Conservation (phyloP, 371 early-diverging fungal species). For the Funneliformis caledonium region DNA sequence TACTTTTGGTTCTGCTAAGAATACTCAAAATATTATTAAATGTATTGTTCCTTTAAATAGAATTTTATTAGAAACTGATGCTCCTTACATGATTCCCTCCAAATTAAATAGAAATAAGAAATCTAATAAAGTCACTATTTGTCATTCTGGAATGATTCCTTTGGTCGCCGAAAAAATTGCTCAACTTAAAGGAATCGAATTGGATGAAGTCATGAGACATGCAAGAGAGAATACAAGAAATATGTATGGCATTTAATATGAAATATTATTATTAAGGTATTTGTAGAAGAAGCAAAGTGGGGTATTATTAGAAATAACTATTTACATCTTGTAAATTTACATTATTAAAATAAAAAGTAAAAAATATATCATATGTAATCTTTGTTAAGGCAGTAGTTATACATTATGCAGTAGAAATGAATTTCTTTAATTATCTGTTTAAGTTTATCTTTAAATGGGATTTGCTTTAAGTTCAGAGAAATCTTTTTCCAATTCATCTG, state of each 20-base stretch:
- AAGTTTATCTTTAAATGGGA: not conserved
- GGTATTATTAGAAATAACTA: not conserved
- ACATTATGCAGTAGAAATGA: not conserved
- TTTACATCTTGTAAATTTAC: not conserved
- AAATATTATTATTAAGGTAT: not conserved
- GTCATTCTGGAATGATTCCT: constrained; percentile 42
- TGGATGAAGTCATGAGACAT: constrained; percentile 23
- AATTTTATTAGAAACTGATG: constrained; percentile 38
- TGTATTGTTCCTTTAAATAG: constrained; percentile 14
- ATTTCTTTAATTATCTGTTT: not conserved
- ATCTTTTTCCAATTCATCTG: constrained; percentile 1
- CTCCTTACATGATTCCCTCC: constrained; percentile 36
- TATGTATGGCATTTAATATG: constrained; percentile 39
- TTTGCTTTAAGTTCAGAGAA: not conserved
- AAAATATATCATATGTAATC: not conserved
- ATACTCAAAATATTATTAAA: constrained; percentile 31
- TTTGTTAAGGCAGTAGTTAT: not conserved
- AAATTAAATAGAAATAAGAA: constrained; percentile 36
- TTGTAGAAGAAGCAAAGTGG: not conserved
- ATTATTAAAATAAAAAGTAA: not conserved
- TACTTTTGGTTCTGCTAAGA: constrained; percentile 35
- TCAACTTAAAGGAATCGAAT: constrained; percentile 18
- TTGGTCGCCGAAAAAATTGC: constrained; percentile 36
- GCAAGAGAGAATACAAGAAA: constrained; percentile 40
- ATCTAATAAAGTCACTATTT: constrained; percentile 22